phyloP scores from a whole-genome alignment of 1,284 basidiomycete species.

The Tetrapyrgos nigripes region DNA sequence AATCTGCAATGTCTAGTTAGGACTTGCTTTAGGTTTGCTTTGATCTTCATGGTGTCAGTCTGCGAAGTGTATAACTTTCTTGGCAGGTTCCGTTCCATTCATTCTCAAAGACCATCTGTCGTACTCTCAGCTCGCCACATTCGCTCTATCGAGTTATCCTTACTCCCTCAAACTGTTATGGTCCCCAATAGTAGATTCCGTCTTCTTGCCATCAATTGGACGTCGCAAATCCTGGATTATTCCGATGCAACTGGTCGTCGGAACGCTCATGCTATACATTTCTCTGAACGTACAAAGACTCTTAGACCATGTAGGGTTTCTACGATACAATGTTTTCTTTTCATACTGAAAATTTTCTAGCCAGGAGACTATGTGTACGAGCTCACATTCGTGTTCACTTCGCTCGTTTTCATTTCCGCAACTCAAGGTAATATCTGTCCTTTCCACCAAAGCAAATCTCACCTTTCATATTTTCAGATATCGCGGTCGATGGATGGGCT shows the following conservation, averaged over 20 bases:
- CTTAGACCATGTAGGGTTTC: slow-evolving; percentile 75
- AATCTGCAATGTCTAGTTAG: slow-evolving; percentile 52
- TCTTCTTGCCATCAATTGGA: slow-evolving; percentile 84
- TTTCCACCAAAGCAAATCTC: too few relatives aligned
- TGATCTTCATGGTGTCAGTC: slow-evolving; percentile 6
- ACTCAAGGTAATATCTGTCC: slow-evolving; percentile 86
- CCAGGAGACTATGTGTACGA: slow-evolving; percentile 82
- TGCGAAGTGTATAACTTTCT: slow-evolving; percentile 4
- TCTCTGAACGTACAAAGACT: slow-evolving; percentile 83
- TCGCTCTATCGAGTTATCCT: slow-evolving; percentile 94
- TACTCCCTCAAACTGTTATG: slow-evolving; percentile 98
- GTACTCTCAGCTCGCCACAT: slow-evolving; percentile 96
- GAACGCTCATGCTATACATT: slow-evolving; percentile 88
- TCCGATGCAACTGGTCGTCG: slow-evolving; percentile 94
- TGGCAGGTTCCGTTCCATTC: slow-evolving; percentile 92
- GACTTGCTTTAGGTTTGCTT: slow-evolving; percentile 71
- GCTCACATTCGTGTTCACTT: slow-evolving; percentile 89
- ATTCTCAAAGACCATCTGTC: slow-evolving; percentile 93
- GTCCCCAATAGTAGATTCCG: slow-evolving; percentile 97
- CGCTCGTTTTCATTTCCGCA: slow-evolving; percentile 93
- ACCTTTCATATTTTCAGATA: slow-evolving; percentile 18
- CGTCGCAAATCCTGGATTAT: slow-evolving; percentile 99
- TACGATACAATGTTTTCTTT: slow-evolving; percentile 16
- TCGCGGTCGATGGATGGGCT: slow-evolving; percentile 80
- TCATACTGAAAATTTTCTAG: slow-evolving; percentile 46